Evolutionary conservation across 2,329 filamentous ascomycete genomes (phyloP), one percentile per base, ranked within the genome.

Genomic region (Graphium sp.): DNA sequence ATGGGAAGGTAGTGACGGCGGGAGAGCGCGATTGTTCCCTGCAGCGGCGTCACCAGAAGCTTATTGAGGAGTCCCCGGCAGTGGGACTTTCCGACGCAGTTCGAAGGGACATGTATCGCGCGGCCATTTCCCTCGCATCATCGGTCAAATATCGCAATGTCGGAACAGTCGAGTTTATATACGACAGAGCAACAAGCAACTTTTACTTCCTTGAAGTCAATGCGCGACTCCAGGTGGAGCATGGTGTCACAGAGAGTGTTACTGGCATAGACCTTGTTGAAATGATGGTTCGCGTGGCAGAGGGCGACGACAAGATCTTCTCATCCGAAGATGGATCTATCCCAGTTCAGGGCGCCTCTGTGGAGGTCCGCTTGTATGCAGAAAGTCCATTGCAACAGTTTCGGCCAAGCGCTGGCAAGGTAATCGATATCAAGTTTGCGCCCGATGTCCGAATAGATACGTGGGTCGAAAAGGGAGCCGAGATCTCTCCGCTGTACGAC

Each of bases 401-500:
- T 45, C 67, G 75, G 5, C 75, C 76, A 0, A 69, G 75, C 34
- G 76, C 74, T 2, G 74, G 74, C 7, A 60, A 56, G n/a, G 53
- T 81, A 1, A 45, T 73, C 4, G 68, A 79, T 39, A 58, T 80
- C 8, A 58, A 58, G 25, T 69, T 65, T 7, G 74, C 74, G 0
- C 44, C 46, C 7, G 45, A 54, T 18, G 62, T 78, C 5, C 62
- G 76, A 8, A 70, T 81, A 30, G 76, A 82, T 40, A 73, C 73
- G 5, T 76, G 76, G 14, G 79, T 84, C 36, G 60, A 70, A 14
- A 55, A 65, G 18, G 77, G 77, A 5, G 75, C 79, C 32, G 66
- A 77, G 39, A 67, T 84, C 2, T 78, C 76, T 0, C 71, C 74
- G 4, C 70, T 78, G 37, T 84, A 83, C 44, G 78, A 84, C 39